These are phyloP conservation scores for Vigna hirtella DNA, from an alignment of 306 rosid species.

Conservation along the genomic window DNA sequence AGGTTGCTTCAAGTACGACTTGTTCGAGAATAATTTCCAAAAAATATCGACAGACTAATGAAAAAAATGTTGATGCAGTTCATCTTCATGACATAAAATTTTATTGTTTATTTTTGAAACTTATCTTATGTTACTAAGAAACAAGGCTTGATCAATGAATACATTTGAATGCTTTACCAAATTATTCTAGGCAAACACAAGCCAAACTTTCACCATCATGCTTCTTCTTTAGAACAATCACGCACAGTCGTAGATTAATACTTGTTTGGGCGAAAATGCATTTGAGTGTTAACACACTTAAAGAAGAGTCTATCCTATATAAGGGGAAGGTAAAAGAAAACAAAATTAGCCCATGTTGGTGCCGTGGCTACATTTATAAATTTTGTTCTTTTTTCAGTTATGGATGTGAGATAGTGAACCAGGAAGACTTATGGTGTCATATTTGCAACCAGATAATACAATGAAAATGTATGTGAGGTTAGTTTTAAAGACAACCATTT, in stretches of 20 bases:
- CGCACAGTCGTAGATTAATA: not conserved
- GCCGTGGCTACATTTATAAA: conserved; percentile 35
- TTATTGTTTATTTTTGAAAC: not conserved
- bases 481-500: conserved; percentile 22
- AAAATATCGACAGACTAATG: conserved; percentile 20
- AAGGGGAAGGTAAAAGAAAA: conserved; percentile 23
- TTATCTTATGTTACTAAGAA: conserved; percentile 10
- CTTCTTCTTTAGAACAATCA: conserved; percentile 12
- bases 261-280: conserved; percentile 33
- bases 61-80: conserved; percentile 26
- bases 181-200: not conserved
- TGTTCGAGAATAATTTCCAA: conserved; percentile 34
- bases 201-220: not conserved
- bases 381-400: conserved; percentile 34
- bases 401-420: conserved; percentile 21
- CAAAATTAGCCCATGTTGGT: conserved; percentile 39
- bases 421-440: conserved; percentile 4
- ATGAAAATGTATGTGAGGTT: conserved; percentile 17
- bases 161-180: not conserved
- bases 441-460: conserved; percentile 39
- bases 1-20: conserved; percentile 26
- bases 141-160: not conserved
- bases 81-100: conserved; percentile 5
- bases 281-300: conserved; percentile 1
- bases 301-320: not conserved